Evolutionary conservation across 805 yeast species (phyloP).

Genomic region (Hanseniaspora jakobsenii): DNA sequence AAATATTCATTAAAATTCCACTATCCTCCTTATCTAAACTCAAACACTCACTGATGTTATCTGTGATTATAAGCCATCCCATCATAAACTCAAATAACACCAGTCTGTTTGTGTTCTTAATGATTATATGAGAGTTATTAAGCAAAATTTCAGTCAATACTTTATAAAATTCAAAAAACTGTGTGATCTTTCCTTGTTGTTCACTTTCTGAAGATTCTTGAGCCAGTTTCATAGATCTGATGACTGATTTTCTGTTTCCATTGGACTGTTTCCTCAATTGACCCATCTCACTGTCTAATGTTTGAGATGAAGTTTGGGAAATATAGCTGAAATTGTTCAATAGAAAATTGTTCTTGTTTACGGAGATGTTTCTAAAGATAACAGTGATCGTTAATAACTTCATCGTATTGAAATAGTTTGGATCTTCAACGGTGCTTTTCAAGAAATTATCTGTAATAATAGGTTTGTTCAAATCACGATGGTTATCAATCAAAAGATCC

Average conservation of each 20-base stretch:
- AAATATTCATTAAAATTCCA: conserved; percentile 1
- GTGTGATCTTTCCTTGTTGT: background rate
- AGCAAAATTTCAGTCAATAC: background rate
- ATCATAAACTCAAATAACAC: conserved; percentile 5
- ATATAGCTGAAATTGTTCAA: background rate
- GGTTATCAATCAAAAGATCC: no score
- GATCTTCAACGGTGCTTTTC: conserved; percentile 4
- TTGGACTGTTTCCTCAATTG: no score
- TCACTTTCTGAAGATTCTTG: no score
- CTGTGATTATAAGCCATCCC: conserved; percentile 3
- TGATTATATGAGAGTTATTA: background rate
- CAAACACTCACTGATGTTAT: conserved; percentile 7
- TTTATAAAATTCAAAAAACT: conserved; percentile 4
- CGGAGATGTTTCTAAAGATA: conserved; percentile 6
- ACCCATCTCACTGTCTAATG: no score
- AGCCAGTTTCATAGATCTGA: no score
- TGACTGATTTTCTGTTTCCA: no score
- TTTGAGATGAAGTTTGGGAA: no score
- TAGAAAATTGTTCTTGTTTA: conserved; percentile 4
- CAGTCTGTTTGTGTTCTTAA: background rate
- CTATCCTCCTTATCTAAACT: background rate
- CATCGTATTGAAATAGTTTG: background rate
- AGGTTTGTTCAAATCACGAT: no score
- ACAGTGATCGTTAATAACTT: conserved; percentile 4
- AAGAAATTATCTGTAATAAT: background rate